Base-by-base conservation (phyloP, 2,329 filamentous ascomycete genomes). In the Clonostachys byssicola region DNA sequence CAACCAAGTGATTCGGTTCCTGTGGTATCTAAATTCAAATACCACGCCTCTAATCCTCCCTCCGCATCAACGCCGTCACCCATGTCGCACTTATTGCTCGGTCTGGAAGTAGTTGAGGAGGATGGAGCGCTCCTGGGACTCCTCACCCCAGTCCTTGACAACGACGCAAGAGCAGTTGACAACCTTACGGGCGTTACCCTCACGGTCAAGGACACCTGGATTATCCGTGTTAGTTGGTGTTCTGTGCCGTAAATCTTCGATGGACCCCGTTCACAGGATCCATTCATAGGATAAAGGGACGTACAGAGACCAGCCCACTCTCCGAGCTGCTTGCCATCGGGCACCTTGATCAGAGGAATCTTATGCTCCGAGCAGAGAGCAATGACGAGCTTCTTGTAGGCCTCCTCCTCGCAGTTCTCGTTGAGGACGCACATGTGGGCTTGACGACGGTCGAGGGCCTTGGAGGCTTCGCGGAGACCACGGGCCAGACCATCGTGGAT, bases 161-260 rank as follows among this genome's bases (percentile, higher is more conserved):
- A 99, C 94, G 67, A 99, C 94, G 83, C 94, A 97, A 70, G 92
- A 97, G 91, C 94, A 99, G 89, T 99, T 99, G 81, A 99, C 94
- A 62, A 99, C 92, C 88, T 99, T 99, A 78, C 94, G 89, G 67
- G 94, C 91, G 78, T 99, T 99, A 66, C 94, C 94, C 80, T 99
- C 94, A 70, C 94, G 92, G 81, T 99, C 94, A 66, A 99, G 86
- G 64, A 96, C 92, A 80, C 92, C 92, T 96, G 47, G 49, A 45
- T 44, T 47, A 44, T 41, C 14, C 41, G 14, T 48, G 54, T 70
- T 66, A 72, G 67, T 48, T 55, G 35, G 43, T 39, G 45, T 46
- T 42, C 44, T 42, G 34, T 38, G 46, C 34, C 39, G 12, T 20
- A 30, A 3, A 30, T 30, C 9, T 30, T 10, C 23, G 23, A 30